Percentiles rank a stretch among this genome's conserved stretches.
phyloP scores from a whole-genome alignment of 768 basidiomycete genomes.

The Cyclocybe cylindracea region DNA sequence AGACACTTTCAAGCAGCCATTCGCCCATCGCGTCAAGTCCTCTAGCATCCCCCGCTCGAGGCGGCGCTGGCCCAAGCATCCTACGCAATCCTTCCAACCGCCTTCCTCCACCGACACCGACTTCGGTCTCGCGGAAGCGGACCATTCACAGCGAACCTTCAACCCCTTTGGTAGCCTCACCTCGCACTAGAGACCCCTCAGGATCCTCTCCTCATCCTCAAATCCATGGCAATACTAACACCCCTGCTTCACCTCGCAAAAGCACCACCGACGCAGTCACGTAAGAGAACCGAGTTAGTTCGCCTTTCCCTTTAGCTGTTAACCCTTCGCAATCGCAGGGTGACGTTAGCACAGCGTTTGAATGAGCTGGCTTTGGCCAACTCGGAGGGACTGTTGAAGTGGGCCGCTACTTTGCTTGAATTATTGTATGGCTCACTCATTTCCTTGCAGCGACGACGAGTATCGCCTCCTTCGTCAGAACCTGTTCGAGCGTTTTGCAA shows the following conservation, averaged over 20 bases:
- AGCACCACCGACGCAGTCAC: constrained; percentile 51
- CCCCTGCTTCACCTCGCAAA: constrained; percentile 31
- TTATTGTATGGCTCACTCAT: background rate
- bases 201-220: constrained; percentile 12
- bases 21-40: constrained; percentile 22
- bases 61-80: constrained; percentile 25
- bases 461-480: constrained; percentile 83
- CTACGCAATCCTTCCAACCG: constrained; percentile 23
- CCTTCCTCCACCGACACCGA: constrained; percentile 21
- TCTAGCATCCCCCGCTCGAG: constrained; percentile 11
- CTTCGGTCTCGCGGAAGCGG: constrained; percentile 16
- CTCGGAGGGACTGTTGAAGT: constrained; percentile 78
- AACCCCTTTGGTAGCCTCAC: constrained; percentile 6
- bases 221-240: constrained; percentile 8
- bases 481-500: constrained; percentile 78
- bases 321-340: constrained; percentile 35
- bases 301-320: background rate
- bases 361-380: constrained; percentile 82
- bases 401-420: constrained; percentile 21
- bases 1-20: constrained; percentile 35
- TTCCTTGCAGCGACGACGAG: constrained; percentile 69
- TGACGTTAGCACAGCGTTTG: constrained; percentile 77
- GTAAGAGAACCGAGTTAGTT: constrained; percentile 32
- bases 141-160: constrained; percentile 5
- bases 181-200: constrained; percentile 5